These are phyloP conservation scores for Vitis rupestris DNA, from an alignment of 164 flowering plant genomes.

Conservation along the genomic window DNA sequence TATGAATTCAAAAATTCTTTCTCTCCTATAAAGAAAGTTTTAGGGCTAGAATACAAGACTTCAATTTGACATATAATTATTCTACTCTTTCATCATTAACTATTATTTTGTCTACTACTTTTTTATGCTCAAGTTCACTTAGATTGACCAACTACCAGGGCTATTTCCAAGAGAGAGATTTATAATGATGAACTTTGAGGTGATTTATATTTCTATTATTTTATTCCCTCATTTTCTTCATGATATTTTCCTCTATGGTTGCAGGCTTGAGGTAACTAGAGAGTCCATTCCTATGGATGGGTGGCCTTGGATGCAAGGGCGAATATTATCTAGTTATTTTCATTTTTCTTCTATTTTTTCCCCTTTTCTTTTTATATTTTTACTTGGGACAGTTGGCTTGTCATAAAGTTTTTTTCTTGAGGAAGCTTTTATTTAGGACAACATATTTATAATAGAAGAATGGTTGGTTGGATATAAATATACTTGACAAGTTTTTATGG, in stretches of 20 bases:
- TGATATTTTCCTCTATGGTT: not conserved
- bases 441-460: constrained; percentile 18
- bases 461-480: constrained; percentile 15
- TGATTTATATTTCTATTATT: not conserved
- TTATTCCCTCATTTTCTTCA: no score
- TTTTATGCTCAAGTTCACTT: no score
- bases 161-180: no score
- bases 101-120: no score
- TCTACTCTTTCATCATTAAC: not conserved
- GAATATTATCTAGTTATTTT: constrained; percentile 39
- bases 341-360: not conserved
- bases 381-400: constrained; percentile 5
- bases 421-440: constrained; percentile 3
- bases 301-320: constrained; percentile 51
- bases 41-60: not conserved
- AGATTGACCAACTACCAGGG: no score
- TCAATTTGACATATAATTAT: not conserved
- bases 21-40: not conserved
- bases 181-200: no score
- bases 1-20: constrained; percentile 13
- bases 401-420: not conserved
- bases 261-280: constrained; percentile 36
- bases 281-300: constrained; percentile 12
- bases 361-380: not conserved
- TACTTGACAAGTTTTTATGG: not conserved